Percentiles rank a stretch among this genome's conserved stretches.
These are phyloP conservation scores for Colletotrichum abscissum DNA, from an alignment of 2,329 filamentous ascomycete species.

Conservation along the genomic window DNA sequence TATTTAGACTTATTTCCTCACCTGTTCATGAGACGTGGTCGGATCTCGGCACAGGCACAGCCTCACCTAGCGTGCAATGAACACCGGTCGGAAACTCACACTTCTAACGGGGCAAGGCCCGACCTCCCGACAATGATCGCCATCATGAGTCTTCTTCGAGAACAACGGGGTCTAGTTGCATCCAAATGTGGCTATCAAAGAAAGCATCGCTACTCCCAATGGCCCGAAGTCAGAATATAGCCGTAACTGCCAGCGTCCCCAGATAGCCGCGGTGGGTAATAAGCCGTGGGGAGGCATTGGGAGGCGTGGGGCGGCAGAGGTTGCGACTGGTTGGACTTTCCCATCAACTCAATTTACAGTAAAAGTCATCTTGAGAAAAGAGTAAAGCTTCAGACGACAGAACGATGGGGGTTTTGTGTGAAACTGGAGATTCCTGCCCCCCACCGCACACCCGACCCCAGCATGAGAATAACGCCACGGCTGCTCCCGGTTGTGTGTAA, in stretches of 20 bases:
- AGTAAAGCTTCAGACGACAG: neutral
- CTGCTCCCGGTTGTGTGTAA: neutral
- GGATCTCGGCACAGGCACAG: neutral
- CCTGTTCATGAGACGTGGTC: neutral
- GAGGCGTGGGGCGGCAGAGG: neutral
- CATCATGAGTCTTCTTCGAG: neutral
- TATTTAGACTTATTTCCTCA: neutral
- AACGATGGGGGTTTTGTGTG: neutral
- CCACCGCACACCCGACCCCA: neutral
- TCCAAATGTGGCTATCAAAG: neutral
- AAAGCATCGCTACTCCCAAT: neutral
- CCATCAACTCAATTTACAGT: neutral
- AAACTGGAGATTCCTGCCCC: neutral
- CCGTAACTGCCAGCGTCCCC: neutral
- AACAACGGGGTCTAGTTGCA: neutral
- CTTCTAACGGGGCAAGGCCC: neutral
- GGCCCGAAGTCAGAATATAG: neutral
- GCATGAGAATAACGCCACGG: neutral
- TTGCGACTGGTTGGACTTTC: neutral
- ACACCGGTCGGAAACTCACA: neutral
- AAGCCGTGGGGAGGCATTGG: no score
- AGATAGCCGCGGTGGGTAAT: neutral
- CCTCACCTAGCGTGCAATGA: neutral
- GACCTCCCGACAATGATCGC: neutral
- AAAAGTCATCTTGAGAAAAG: neutral